These are phyloP conservation scores for Pseudogymnoascus sp. DNA, from an alignment of 2,329 filamentous ascomycete genomes.

Conservation along the genomic window DNA sequence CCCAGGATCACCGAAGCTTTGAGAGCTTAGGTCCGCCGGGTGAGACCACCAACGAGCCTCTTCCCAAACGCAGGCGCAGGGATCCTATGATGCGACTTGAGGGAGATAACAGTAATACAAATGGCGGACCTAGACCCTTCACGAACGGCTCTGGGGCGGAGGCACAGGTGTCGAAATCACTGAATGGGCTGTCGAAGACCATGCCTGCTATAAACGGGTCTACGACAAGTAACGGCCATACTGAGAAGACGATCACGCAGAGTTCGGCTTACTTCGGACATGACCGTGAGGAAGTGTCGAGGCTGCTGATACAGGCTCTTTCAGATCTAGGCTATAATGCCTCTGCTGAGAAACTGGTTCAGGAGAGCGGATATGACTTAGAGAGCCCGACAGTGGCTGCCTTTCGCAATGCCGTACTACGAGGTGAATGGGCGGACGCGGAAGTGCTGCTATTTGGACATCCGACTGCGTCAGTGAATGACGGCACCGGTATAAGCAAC, in stretches of 20 bases:
- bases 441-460: conserved; percentile 65
- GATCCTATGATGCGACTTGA: conserved; percentile 55
- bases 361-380: conserved; percentile 78
- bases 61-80: conserved; percentile 51
- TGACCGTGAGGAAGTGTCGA: conserved; percentile 83
- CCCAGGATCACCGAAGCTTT: conserved; percentile 24
- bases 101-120: conserved; percentile 43
- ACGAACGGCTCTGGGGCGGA: conserved; percentile 47
- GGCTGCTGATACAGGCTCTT: conserved; percentile 85
- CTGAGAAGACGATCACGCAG: conserved; percentile 15
- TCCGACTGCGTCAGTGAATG: not conserved
- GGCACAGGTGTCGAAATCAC: conserved; percentile 29
- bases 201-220: conserved; percentile 47
- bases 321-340: conserved; percentile 77
- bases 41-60: conserved; percentile 24
- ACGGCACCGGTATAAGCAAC: conserved; percentile 24
- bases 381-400: conserved; percentile 81
- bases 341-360: conserved; percentile 65
- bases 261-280: conserved; percentile 63
- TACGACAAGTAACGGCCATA: conserved; percentile 27
- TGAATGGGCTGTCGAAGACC: conserved; percentile 42
- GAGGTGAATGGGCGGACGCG: conserved; percentile 76
- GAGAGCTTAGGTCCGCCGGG: conserved; percentile 17
- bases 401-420: conserved; percentile 71
- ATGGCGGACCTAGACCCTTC: conserved; percentile 43